Percentiles rank a stretch among this genome's conserved stretches.
Conservation (phyloP, 805 yeast genomes). For the Torulaspora quercuum region DNA sequence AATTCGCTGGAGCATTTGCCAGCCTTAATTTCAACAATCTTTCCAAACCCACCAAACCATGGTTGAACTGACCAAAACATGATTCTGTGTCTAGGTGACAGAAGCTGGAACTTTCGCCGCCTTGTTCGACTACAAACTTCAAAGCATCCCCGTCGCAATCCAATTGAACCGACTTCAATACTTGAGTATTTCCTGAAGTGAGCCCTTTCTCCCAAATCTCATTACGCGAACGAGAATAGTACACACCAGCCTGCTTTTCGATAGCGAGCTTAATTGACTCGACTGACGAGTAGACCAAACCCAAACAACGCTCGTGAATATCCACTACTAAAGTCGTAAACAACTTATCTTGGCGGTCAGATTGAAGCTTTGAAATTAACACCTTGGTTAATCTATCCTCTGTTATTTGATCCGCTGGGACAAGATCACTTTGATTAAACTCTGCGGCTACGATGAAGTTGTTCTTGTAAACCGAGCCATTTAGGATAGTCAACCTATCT, state of each 20-base stretch:
- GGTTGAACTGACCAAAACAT: conserved; percentile 67
- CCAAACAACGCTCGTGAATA: conserved; percentile 65
- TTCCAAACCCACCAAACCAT: conserved; percentile 66
- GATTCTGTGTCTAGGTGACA: conserved; percentile 80
- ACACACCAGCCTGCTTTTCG: conserved; percentile 79
- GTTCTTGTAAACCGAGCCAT: conserved; percentile 21
- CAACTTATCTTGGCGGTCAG: conserved; percentile 85
- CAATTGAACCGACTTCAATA: conserved; percentile 56
- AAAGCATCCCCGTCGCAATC: conserved; percentile 95
- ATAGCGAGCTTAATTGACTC: conserved; percentile 82
- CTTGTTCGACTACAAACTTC: conserved; percentile 79
- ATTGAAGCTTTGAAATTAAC: conserved; percentile 50
- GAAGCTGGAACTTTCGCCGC: conserved; percentile 71
- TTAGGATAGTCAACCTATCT: conserved; percentile 41
- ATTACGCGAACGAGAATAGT: conserved; percentile 80
- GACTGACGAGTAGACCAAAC: conserved; percentile 84
- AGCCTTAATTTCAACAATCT: conserved; percentile 60
- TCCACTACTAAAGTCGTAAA: conserved; percentile 82
- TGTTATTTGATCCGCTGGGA: conserved; percentile 18
- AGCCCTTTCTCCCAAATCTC: conserved; percentile 97
- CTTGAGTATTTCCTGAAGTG: conserved; percentile 94
- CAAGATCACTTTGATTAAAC: conserved; percentile 12
- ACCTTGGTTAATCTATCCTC: conserved; percentile 19
- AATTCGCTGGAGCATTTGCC: conserved; percentile 73
- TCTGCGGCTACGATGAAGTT: conserved; percentile 17